phyloP scores from a whole-genome alignment of 768 basidiomycete species.

The Leccinum subgranulosum region DNA sequence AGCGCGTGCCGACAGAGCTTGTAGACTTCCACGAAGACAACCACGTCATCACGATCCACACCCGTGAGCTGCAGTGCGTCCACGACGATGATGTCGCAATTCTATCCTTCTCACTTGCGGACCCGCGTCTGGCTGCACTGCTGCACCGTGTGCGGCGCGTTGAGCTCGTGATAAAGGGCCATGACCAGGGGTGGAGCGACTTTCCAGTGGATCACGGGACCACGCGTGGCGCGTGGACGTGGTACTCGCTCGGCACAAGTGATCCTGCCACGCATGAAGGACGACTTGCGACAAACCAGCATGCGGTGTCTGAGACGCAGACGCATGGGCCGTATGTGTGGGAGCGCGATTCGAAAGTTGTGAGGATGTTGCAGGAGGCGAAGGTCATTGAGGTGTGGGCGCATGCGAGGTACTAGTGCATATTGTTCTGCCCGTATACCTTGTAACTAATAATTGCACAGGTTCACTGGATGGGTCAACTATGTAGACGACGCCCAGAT shows the following conservation, averaged over 20 bases:
- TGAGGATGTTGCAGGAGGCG: neutral
- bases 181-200: neutral
- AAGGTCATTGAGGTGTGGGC: neutral
- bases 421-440: fast-evolving
- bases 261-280: neutral
- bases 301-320: neutral
- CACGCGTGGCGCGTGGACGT: neutral
- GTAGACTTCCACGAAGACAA: neutral
- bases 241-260: neutral
- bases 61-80: neutral
- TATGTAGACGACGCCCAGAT: neutral
- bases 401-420: neutral
- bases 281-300: neutral
- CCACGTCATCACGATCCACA: neutral
- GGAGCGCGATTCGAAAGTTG: neutral
- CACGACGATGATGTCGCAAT: neutral
- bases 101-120: neutral
- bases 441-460: neutral
- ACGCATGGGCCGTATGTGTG: neutral
- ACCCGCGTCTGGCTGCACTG: neutral
- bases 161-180: neutral
- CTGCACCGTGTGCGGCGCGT: neutral
- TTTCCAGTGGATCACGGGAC: neutral
- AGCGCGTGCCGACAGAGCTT: neutral
- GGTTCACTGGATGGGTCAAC: neutral